Evolutionary conservation across 495 filamentous ascomycete genomes (phyloP).

Genomic region (Aspergillus incahuasiensis): DNA sequence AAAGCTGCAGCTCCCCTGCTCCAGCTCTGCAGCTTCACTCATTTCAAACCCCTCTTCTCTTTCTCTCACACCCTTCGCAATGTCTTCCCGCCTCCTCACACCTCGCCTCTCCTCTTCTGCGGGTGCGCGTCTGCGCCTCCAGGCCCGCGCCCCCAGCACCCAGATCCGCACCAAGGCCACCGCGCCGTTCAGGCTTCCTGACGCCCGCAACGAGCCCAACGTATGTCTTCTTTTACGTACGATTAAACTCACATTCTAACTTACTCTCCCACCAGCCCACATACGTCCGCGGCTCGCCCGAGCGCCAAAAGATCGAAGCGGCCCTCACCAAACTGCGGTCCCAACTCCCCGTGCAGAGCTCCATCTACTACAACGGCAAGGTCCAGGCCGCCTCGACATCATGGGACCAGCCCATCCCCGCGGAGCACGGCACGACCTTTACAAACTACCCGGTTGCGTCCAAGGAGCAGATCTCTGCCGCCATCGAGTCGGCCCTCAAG

Average conservation of each 20-base stretch:
- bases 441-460: constrained; percentile 73
- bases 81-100: neutral
- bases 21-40: neutral
- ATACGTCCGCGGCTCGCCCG: constrained; percentile 68
- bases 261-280: constrained; percentile 48
- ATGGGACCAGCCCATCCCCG: constrained; percentile 62
- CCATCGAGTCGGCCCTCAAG: constrained; percentile 74
- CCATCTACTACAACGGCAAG: constrained; percentile 53
- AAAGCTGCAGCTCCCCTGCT: neutral
- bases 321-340: constrained; percentile 55
- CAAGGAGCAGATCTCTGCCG: constrained; percentile 60
- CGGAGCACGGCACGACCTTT: constrained; percentile 62
- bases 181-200: constrained; percentile 32
- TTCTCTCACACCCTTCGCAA: neutral
- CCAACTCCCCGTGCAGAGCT: constrained; percentile 40
- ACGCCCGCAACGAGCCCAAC: constrained; percentile 35
- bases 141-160: neutral
- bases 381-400: constrained; percentile 34
- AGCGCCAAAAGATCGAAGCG: constrained; percentile 60
- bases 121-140: constrained; percentile 10
- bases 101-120: neutral
- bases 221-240: constrained; percentile 19
- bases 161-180: constrained; percentile 30
- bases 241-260: neutral
- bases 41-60: too few species aligned